Evolutionary conservation across 345 rosid genomes (phyloP).

Genomic region (Gossypium herbaceum): DNA sequence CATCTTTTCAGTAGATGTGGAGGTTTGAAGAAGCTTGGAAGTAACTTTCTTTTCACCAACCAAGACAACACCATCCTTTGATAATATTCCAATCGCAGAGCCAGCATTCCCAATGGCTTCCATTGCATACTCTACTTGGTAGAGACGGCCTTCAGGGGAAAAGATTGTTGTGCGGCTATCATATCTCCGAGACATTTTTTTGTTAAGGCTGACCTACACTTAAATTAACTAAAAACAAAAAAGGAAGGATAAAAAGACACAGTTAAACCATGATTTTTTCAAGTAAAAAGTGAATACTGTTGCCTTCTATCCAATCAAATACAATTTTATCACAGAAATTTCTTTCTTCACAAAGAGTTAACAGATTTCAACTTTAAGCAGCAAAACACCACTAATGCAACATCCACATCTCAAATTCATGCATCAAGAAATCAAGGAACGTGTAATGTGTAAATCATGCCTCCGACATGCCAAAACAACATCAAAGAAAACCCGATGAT

Average conservation of each 20-base stretch:
- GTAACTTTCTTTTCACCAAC: conserved; percentile 98
- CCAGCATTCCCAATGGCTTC: conserved; percentile 99
- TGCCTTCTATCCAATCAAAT: neutral
- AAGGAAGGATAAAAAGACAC: neutral
- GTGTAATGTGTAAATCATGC: neutral
- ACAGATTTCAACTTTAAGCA: neutral
- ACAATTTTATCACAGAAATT: neutral
- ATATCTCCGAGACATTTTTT: conserved; percentile 89
- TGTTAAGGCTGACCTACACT: neutral
- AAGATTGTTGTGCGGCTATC: conserved; percentile 99
- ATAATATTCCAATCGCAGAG: conserved; percentile 77
- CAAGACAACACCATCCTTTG: conserved; percentile 88
- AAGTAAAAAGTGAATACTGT: neutral
- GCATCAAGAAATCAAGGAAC: neutral
- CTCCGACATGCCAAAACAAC: neutral
- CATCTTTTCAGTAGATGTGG: conserved; percentile 76
- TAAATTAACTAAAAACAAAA: neutral
- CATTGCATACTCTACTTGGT: conserved; percentile 98
- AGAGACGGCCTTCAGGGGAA: conserved; percentile 99
- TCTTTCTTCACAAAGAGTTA: neutral
- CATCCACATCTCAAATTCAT: neutral
- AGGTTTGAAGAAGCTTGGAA: conserved; percentile 85
- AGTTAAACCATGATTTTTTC: neutral
- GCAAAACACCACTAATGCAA: neutral
- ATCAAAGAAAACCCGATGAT: neutral